Base-by-base conservation (phyloP, 164 flowering plant species). In the Vitis riparia region DNA sequence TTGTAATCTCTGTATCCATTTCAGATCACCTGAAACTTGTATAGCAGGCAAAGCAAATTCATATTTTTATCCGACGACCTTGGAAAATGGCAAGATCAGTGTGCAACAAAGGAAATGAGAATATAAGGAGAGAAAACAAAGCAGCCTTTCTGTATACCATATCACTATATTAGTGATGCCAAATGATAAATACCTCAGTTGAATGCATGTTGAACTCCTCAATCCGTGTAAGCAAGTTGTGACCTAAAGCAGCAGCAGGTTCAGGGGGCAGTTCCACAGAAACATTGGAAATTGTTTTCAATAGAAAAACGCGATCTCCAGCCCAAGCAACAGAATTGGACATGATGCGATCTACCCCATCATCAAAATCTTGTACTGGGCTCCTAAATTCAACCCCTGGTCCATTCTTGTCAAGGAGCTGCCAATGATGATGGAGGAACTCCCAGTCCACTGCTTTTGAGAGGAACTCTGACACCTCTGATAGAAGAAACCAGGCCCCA, bases 401-500 rank as follows among this genome's bases (percentile, higher is more conserved):
- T 68, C 68, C 74, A 72, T 62, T 51, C 79, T 86, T 87, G 79
- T 93, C 98, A 74, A 91, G 84, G 55, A 93, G 90, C 78, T 84
- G 74, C 99, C 99, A 96, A 71, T 93, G 97, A 78, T 93, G 98
- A 68, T 84, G 85, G 55, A 96, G 89, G 67, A 96, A 93, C 70
- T 89, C 91, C 99, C 98, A 96, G 15, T 85, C 88, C 14, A 93
- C 88, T 10, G 89, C 75, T 76, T 88, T 87, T 59, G 92, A 77
- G 73, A 96, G 85, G 75, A 84, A 96, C 13, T 79, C 76, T 27
- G 99, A 93, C 27, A 96, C 92, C 83, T 91, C 97, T 37, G 98
- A 88, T 55, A 96, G 87, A 75, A 96, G 92, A 78, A 93, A 76
- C 98, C 98, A 96, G 63, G 97, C 87, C 75, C 99, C 99, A 57